phyloP scores from a whole-genome alignment of 805 yeast genomes.

The Saccharomycopsis fermentans region DNA sequence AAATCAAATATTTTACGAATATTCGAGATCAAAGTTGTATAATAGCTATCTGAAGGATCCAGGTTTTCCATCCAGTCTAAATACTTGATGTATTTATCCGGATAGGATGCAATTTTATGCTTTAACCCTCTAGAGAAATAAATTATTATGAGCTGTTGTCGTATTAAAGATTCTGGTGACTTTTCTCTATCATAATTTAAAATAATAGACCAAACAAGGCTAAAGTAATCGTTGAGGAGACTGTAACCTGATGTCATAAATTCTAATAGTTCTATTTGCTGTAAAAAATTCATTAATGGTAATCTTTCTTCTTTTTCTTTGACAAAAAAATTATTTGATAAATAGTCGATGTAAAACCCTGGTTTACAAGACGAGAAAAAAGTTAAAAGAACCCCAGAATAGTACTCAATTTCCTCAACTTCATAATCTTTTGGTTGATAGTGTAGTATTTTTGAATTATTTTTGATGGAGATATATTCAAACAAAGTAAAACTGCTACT shows the following conservation, averaged over 20 bases:
- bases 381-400: conserved; percentile 3
- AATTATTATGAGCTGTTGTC: conserved; percentile 4
- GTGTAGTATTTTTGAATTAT: not conserved
- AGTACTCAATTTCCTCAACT: not conserved
- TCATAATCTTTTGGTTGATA: not conserved
- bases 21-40: not conserved
- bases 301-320: not conserved
- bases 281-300: not conserved
- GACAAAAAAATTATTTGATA: not conserved
- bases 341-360: not conserved
- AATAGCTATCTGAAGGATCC: not conserved
- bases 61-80: not conserved
- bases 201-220: not conserved
- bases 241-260: not conserved
- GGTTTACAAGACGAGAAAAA: conserved; percentile 7
- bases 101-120: conserved; percentile 4
- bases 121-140: conserved; percentile 5
- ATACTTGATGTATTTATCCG: not conserved
- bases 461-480: not conserved
- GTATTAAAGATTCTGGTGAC: not conserved
- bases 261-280: not conserved
- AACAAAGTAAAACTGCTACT: not conserved
- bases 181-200: not conserved
- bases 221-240: not conserved
- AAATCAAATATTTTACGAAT: not conserved